These are phyloP conservation scores for Cetraspora pellucida DNA, from an alignment of 192 early-diverging fungal genomes.

Conservation along the genomic window DNA sequence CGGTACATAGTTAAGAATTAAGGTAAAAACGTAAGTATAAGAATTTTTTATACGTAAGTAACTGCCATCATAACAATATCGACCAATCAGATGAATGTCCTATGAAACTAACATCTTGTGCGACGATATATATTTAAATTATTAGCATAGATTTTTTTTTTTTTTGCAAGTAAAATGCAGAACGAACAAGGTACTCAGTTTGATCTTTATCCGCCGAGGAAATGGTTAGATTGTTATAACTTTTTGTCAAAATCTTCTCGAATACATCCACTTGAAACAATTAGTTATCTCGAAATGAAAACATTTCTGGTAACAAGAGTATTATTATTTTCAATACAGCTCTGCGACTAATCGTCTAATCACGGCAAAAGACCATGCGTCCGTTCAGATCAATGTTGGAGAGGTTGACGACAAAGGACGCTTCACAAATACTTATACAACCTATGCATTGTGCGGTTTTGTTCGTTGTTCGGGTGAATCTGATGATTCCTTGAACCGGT, in stretches of 20 bases:
- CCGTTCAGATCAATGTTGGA: conserved; percentile 96
- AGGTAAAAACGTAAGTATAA: no score
- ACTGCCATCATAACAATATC: no score
- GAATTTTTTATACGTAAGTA: no score
- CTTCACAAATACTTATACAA: conserved; percentile 72
- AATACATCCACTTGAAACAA: neutral
- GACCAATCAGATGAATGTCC: no score
- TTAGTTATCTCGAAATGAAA: neutral
- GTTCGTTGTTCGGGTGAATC: conserved; percentile 88
- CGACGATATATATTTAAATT: no score
- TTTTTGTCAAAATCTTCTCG: neutral
- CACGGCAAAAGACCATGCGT: conserved; percentile 97
- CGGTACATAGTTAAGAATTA: no score
- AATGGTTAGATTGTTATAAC: conserved; percentile 72
- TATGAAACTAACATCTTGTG: no score
- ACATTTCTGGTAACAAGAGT: conserved; percentile 21
- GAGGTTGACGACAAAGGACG: conserved; percentile 87
- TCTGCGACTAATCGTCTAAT: conserved; percentile 98
- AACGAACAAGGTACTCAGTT: conserved; percentile 57
- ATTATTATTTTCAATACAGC: conserved; percentile 51
- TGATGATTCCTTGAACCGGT: conserved; percentile 97
- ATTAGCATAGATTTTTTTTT: no score
- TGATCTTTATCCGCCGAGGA: conserved; percentile 94
- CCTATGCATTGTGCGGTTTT: conserved; percentile 91
- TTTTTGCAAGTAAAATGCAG: conserved; percentile 39